These are phyloP conservation scores for Xylariaceae sp. DNA, from an alignment of 2,329 filamentous ascomycete species.

Conservation along the genomic window DNA sequence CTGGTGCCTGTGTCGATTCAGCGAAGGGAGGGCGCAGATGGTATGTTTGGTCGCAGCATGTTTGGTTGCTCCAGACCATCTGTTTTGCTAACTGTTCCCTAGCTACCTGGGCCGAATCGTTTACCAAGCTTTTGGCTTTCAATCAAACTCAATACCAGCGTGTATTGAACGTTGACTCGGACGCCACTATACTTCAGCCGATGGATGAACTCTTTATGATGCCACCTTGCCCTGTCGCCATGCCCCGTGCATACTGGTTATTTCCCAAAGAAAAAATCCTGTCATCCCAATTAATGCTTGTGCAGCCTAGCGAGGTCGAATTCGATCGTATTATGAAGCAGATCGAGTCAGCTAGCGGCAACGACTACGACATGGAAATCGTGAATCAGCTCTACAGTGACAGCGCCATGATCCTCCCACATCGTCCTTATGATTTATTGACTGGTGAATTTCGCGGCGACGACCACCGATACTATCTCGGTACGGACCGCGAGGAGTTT, in stretches of 20 bases:
- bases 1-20: conserved; percentile 39
- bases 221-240: conserved; percentile 54
- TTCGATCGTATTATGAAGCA: conserved; percentile 36
- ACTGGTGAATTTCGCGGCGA: conserved; percentile 56
- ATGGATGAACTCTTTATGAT: conserved; percentile 69
- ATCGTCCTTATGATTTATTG: conserved; percentile 56
- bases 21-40: conserved; percentile 31
- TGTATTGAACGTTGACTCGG: conserved; percentile 52
- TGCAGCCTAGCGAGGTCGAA: conserved; percentile 52
- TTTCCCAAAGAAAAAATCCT: conserved; percentile 48
- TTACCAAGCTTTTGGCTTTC: conserved; percentile 64
- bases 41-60: conserved; percentile 27
- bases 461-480: conserved; percentile 42
- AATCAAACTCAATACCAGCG: conserved; percentile 56
- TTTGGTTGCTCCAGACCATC: not conserved
- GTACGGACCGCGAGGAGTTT: conserved; percentile 44
- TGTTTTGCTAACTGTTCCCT: conserved; percentile 5
- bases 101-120: conserved; percentile 57
- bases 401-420: conserved; percentile 56
- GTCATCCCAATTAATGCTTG: conserved; percentile 56
- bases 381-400: conserved; percentile 57
- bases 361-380: conserved; percentile 61
- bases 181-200: conserved; percentile 54
- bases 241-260: conserved; percentile 69
- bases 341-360: conserved; percentile 28